phyloP scores from a whole-genome alignment of 202 grass and related monocot genomes.

The Zizania palustris region DNA sequence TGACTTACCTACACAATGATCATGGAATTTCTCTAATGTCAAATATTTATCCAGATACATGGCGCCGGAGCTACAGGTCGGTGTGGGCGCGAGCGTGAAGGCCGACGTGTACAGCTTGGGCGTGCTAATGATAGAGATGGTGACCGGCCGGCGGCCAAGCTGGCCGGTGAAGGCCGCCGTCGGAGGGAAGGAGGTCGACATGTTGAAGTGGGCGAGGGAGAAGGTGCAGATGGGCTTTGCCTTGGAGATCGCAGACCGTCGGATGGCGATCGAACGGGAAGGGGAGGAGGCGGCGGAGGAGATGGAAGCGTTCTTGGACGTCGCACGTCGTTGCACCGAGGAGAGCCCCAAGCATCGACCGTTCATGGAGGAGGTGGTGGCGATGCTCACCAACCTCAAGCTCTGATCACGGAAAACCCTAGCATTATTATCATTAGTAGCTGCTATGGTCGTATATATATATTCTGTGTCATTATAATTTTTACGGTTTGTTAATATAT shows the following conservation, averaged over 20 bases:
- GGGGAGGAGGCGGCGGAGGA: conserved; percentile 14
- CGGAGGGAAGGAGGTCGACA: conserved; percentile 43
- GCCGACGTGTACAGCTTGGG: conserved; percentile 89
- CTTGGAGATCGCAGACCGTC: conserved; percentile 49
- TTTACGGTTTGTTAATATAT: too few species aligned
- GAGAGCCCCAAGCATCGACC: conserved; percentile 38
- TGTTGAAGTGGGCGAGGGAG: conserved; percentile 57
- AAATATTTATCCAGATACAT: conserved; percentile 52
- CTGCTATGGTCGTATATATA: too few species aligned
- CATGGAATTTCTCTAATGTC: too few species aligned
- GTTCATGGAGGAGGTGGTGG: conserved; percentile 50
- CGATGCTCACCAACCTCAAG: conserved; percentile 44
- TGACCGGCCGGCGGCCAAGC: conserved; percentile 53
- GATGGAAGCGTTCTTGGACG: conserved; percentile 38
- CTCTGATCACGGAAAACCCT: background rate
- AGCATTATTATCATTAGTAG: too few species aligned
- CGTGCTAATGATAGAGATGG: conserved; percentile 63
- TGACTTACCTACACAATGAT: too few species aligned
- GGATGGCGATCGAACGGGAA: conserved; percentile 32
- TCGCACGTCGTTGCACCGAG: conserved; percentile 53
- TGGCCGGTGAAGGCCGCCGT: conserved; percentile 48
- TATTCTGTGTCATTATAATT: too few species aligned
- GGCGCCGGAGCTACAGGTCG: conserved; percentile 64
- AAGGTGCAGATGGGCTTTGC: conserved; percentile 34
- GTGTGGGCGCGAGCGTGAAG: conserved; percentile 43